Percentiles rank a stretch among this genome's conserved stretches.
Evolutionary conservation across 1,139 yeast species (phyloP).

Genomic region (Scheffersomyces insectosa): DNA sequence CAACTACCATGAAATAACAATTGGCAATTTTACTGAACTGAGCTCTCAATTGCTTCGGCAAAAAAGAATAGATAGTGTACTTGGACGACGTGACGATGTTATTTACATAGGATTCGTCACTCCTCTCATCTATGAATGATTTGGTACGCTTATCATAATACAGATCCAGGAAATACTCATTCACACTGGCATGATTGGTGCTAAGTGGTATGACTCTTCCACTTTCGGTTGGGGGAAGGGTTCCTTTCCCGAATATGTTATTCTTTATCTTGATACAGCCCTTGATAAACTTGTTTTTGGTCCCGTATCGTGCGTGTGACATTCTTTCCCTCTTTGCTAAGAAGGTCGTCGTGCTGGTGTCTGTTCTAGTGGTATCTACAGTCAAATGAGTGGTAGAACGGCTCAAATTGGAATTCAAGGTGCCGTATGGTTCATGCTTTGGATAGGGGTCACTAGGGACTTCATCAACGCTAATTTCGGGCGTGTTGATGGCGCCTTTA

Average conservation of each 20-base stretch:
- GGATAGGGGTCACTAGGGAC: background rate
- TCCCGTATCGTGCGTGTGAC: slow-evolving; percentile 17
- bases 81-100: slow-evolving; percentile 85
- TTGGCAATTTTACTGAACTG: slow-evolving; percentile 94
- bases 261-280: slow-evolving; percentile 23
- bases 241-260: slow-evolving; percentile 42
- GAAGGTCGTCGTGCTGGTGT: slow-evolving; percentile 22
- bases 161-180: slow-evolving; percentile 27
- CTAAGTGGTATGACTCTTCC: slow-evolving; percentile 79
- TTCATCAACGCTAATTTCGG: slow-evolving; percentile 1
- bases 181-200: slow-evolving; percentile 33
- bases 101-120: slow-evolving; percentile 58
- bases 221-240: slow-evolving; percentile 54
- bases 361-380: slow-evolving; percentile 17
- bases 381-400: slow-evolving; percentile 33
- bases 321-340: slow-evolving; percentile 20
- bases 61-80: slow-evolving; percentile 75
- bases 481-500: slow-evolving; percentile 1
- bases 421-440: slow-evolving; percentile 13
- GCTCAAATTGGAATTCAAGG: slow-evolving; percentile 17
- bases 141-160: slow-evolving; percentile 26
- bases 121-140: slow-evolving; percentile 64
- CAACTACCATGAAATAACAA: slow-evolving; percentile 79
- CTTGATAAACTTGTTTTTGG: slow-evolving; percentile 16
- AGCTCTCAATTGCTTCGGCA: slow-evolving; percentile 85